Percentiles rank a stretch among this genome's conserved stretches.
These are phyloP conservation scores for Phytophthora constricta DNA, from an alignment of 352 stramenopile genomes.

Conservation along the genomic window DNA sequence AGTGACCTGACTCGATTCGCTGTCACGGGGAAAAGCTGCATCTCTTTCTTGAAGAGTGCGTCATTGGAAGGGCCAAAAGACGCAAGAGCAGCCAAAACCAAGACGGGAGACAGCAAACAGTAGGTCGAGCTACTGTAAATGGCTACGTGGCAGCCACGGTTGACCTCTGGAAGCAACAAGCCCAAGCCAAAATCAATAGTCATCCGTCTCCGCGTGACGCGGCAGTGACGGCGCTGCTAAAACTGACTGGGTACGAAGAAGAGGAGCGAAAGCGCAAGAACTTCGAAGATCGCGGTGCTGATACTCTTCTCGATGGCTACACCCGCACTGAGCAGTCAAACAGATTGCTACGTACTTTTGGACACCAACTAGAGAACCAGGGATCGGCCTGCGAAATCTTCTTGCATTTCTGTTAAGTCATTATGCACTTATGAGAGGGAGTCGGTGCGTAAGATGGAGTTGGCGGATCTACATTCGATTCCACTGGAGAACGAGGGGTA, in stretches of 20 bases:
- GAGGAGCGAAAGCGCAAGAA: slow-evolving; percentile 11
- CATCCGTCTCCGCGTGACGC: neutral
- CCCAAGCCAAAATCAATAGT: neutral
- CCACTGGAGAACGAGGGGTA: slow-evolving; percentile 13
- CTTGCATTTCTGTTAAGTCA: slow-evolving; percentile 8
- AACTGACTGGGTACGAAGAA: slow-evolving; percentile 7
- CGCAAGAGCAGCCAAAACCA: neutral
- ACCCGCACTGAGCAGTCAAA: neutral
- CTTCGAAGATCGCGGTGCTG: slow-evolving; percentile 1
- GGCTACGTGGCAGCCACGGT: neutral
- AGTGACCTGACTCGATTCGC: neutral
- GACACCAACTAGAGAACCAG: neutral
- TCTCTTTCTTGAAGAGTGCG: slow-evolving; percentile 12
- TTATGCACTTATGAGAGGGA: slow-evolving; percentile 13
- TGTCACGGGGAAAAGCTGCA: slow-evolving; percentile 5
- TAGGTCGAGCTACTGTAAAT: neutral
- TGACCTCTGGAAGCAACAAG: slow-evolving; percentile 9
- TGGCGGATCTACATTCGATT: slow-evolving; percentile 13
- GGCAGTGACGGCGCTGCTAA: slow-evolving; percentile 6
- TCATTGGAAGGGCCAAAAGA: slow-evolving; percentile 3
- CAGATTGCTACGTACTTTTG: slow-evolving; percentile 13
- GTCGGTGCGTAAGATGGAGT: neutral
- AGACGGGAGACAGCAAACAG: neutral
- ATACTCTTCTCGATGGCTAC: slow-evolving; percentile 3
- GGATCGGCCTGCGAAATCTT: slow-evolving; percentile 3